Percentiles rank a stretch among this genome's conserved stretches.
Conservation (phyloP, 768 basidiomycete genomes). For the Leccinellum luteum region DNA sequence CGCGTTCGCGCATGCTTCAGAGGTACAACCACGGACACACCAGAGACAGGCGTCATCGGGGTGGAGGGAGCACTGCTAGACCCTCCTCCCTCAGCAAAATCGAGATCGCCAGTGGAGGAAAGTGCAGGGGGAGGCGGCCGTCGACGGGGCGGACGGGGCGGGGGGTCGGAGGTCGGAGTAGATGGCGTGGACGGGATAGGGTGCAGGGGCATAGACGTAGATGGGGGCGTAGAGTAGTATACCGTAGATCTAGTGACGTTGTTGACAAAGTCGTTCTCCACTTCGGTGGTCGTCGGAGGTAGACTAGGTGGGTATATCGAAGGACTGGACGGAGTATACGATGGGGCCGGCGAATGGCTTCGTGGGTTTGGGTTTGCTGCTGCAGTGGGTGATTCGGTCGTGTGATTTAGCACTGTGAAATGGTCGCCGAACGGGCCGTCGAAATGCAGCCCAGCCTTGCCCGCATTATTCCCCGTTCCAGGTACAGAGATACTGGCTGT, state of each 20-base stretch:
- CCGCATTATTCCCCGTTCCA: background rate
- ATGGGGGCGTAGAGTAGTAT: background rate
- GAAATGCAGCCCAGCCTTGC: background rate
- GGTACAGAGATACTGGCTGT: background rate
- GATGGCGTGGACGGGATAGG: background rate
- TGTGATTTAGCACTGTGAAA: constrained; percentile 8
- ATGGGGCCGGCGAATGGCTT: constrained; percentile 14
- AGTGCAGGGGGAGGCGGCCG: background rate
- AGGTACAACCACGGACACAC: background rate
- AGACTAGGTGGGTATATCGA: constrained; percentile 50
- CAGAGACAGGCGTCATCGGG: background rate
- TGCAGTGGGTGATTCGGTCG: constrained; percentile 22
- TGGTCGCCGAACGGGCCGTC: constrained; percentile 1
- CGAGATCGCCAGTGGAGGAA: background rate
- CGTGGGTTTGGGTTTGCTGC: constrained; percentile 1
- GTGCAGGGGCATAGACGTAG: background rate
- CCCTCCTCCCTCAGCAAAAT: background rate
- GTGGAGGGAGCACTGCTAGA: background rate
- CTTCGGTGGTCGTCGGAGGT: constrained; percentile 27
- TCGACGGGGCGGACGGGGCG: background rate
- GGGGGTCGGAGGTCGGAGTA: background rate
- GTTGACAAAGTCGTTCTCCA: background rate
- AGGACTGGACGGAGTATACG: constrained; percentile 44
- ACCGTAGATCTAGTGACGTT: constrained; percentile 16
- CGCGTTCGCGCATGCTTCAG: background rate